phyloP scores from a whole-genome alignment of 805 yeast species.

The Yamadazyma insecticola region DNA sequence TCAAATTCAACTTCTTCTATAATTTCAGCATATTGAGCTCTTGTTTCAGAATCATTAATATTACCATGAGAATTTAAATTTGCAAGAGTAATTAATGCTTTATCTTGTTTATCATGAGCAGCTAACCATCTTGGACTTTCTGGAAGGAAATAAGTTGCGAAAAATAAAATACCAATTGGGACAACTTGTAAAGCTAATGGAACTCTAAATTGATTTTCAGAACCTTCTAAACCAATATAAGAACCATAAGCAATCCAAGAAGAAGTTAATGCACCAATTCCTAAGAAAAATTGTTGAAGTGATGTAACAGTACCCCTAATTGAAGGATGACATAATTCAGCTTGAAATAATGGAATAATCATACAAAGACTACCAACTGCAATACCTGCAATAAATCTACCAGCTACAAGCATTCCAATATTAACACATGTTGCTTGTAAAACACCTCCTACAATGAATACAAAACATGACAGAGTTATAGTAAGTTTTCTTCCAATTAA shows the following conservation, averaged over 20 bases:
- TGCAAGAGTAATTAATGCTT: constrained; percentile 42
- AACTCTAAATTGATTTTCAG: constrained; percentile 19
- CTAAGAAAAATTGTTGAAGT: constrained; percentile 65
- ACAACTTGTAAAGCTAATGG: constrained; percentile 20
- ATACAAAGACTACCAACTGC: constrained; percentile 77
- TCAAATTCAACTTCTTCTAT: constrained; percentile 14
- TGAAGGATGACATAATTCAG: constrained; percentile 61
- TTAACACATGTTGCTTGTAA: constrained; percentile 25
- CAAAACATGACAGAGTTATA: constrained; percentile 16
- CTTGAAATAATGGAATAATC: constrained; percentile 75
- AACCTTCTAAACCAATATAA: constrained; percentile 38
- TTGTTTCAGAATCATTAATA: constrained; percentile 9
- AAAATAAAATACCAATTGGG: constrained; percentile 30
- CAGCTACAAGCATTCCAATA: constrained; percentile 22
- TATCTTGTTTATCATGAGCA: constrained; percentile 44
- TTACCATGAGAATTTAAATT: constrained; percentile 16
- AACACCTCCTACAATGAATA: constrained; percentile 24
- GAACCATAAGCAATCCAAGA: constrained; percentile 72
- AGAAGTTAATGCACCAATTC: constrained; percentile 67
- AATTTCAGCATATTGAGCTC: constrained; percentile 12
- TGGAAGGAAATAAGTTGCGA: constrained; percentile 42
- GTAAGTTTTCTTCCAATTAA: constrained; percentile 31
- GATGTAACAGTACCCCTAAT: constrained; percentile 66
- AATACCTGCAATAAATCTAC: constrained; percentile 67
- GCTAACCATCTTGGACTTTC: constrained; percentile 55